Base-by-base conservation (phyloP, 768 basidiomycete species). In the Panaeolus cyanescens region DNA sequence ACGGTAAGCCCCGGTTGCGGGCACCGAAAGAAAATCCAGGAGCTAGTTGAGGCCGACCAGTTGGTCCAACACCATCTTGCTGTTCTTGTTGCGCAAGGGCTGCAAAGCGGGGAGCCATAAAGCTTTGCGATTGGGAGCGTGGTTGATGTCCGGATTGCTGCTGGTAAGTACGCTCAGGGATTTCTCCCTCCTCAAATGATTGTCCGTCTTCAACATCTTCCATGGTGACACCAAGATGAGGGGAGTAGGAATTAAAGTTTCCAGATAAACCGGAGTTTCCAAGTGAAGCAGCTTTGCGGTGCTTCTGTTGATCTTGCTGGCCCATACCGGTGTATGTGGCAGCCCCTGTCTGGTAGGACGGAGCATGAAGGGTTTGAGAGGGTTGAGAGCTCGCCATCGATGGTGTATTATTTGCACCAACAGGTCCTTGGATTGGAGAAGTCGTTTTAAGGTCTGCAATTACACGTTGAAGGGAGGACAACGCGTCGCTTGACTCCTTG, bases 361-460 rank as follows among this genome's bases (percentile, higher is more conserved):
- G 88, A 2, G 89, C 89, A 64, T 91, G 90, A 55, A 77, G 71
- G 55, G 89, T 80, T 57, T 70, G 87, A 22, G 88, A 85, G 32
- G 71, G 68, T 63, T 87, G 86, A 36, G 83, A 73, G 15, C 76
- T 74, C 63, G 84, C 77, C 69, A 85, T 80, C 40, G 83, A 77
- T 60, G 75, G 66, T 69, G 74, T 63, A 80, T 77, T 80, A 61
- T 69, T 77, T 39, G 73, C 63, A 75, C 76, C 68, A 75, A 74
- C 67, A 75, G 83, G 69, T 34, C 76, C 74, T 60, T 79, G 84
- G 56, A 85, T 80, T 55, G 91, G 87, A 57, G 92, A 88, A 2
- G 93, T 84, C 17, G 90, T 89, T 82, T 95, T 96, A 64, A 97
- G 81, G 74, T 98, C 95, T 59, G 92, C 92, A 67, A 98, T 98